These are phyloP conservation scores for Penicillium flavigenum DNA, from an alignment of 495 filamentous ascomycete genomes.

Conservation along the genomic window DNA sequence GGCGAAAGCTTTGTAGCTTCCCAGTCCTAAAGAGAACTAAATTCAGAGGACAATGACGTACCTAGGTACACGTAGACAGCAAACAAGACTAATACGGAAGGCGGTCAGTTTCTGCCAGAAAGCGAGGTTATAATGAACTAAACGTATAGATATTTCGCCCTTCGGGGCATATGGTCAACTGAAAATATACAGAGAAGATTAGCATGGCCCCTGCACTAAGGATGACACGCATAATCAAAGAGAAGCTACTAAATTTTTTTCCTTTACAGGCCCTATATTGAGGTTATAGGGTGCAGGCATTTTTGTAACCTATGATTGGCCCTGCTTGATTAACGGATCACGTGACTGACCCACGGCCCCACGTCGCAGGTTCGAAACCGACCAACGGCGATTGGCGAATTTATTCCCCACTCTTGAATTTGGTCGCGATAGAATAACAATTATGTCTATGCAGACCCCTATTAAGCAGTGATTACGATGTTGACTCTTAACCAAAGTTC, in stretches of 20 bases:
- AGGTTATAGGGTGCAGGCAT: neutral
- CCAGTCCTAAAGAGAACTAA: too few relatives aligned
- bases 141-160: conserved; percentile 37
- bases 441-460: too few relatives aligned
- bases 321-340: neutral
- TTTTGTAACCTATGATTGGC: neutral
- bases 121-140: neutral
- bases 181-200: conserved; percentile 90
- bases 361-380: neutral
- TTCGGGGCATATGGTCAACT: conserved; percentile 79
- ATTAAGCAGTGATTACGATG: too few relatives aligned
- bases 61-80: too few relatives aligned
- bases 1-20: neutral
- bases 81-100: neutral
- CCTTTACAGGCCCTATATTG: neutral
- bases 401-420: neutral
- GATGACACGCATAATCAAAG: conserved; percentile 99
- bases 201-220: conserved; percentile 99
- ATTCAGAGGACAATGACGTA: too few relatives aligned
- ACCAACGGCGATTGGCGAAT: neutral
- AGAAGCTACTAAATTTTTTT: conserved; percentile 76
- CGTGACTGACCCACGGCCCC: neutral
- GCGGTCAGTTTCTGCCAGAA: too few relatives aligned
- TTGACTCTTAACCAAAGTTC: too few relatives aligned
- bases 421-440: neutral